phyloP scores from a whole-genome alignment of 805 yeast species.

The Blastobotrys americana region DNA sequence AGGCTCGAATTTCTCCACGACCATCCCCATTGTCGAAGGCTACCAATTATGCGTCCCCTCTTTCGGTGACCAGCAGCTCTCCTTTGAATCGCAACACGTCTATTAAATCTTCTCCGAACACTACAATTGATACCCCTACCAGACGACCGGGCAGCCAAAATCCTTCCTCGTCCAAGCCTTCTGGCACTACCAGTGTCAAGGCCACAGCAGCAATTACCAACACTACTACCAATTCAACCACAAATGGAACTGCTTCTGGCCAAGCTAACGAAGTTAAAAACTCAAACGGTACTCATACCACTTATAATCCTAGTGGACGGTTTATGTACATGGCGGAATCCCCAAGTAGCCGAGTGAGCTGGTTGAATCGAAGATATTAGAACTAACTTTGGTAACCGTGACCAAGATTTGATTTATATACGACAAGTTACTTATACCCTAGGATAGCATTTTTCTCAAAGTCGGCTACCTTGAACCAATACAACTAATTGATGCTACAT shows the following conservation, averaged over 20 bases:
- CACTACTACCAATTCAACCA: not conserved
- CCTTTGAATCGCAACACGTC: not conserved
- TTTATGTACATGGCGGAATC: conserved; percentile 16
- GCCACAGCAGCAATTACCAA: not conserved
- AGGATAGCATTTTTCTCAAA: no score
- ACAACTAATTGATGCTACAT: no score
- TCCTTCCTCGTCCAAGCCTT: not conserved
- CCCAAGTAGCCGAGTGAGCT: conserved; percentile 6
- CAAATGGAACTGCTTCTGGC: not conserved
- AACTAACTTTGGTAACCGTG: not conserved
- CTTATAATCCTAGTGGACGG: conserved; percentile 18
- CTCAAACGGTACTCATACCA: conserved; percentile 1
- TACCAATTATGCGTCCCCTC: conserved; percentile 3
- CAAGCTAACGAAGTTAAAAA: not conserved
- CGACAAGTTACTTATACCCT: not conserved
- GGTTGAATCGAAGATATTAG: conserved; percentile 1
- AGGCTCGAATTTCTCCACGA: conserved; percentile 16
- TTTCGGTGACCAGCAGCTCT: conserved; percentile 1
- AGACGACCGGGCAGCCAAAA: not conserved
- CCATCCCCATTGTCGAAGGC: conserved; percentile 13
- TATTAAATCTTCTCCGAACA: not conserved
- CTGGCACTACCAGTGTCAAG: not conserved
- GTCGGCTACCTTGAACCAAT: no score
- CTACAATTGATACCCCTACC: not conserved
- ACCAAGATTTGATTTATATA: not conserved